Base-by-base conservation (phyloP, 2,329 filamentous ascomycete genomes). In the Drechslerella stenobrocha region DNA sequence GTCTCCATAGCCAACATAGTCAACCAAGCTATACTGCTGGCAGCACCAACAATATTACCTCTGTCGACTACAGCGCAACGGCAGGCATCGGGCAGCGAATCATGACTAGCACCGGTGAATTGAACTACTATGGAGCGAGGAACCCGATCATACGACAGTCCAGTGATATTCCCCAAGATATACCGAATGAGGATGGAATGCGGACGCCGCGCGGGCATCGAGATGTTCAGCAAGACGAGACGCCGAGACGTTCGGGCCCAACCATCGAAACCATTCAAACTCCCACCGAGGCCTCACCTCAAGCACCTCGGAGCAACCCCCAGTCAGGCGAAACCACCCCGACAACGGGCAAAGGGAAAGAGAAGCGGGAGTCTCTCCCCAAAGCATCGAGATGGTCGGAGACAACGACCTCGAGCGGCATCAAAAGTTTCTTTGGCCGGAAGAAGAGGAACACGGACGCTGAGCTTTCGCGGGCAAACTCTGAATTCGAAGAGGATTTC, bases 371-470 rank as follows among this genome's bases (percentile, higher is more conserved):
- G 95, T 81, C 85, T 80, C 88, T 95, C 69, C 90, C 91, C 22
- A 96, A 95, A 79, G 91, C 96, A 70, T 97, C 93, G 3, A 84
- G 93, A 42, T 98, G 93, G 93, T 97, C 92, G 0, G 93, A 95
- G 78, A 97, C 92, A 1, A 98, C 93, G 0, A 84, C 91, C 2
- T 96, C 90, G 0, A 95, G 90, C 67, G 85, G 90, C 42, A 86
- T 89, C 44, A 87, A 87, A 72, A 87, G 87, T 37, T 87, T 91
- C 47, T 79, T 77, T 20, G 80, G 80, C 74, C 83, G 82, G 73
- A 80, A 82, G 42, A 80, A 80, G 78, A 85, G 79, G 77, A 85
- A 80, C 81, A 82, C 71, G 76, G 83, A 75, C 77, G 82, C 76
- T 32, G 77, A 80, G 2, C 79, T 79, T n/a, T 96, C 90, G 28